Conservation (phyloP, 345 rosid species). For the Eucalyptus marginata region DNA sequence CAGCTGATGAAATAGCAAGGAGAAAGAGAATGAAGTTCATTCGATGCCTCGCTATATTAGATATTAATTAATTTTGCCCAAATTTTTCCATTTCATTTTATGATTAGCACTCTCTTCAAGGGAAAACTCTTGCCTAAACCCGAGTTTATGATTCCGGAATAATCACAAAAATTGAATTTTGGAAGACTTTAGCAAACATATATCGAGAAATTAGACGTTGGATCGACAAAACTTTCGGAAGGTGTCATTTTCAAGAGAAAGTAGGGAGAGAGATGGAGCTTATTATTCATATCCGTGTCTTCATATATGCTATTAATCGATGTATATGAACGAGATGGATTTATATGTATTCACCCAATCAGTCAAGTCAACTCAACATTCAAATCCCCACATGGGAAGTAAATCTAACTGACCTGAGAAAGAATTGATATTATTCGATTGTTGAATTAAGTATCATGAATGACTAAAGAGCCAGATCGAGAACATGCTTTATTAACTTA, state of each 20-base stretch:
- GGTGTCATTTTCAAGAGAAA: neutral
- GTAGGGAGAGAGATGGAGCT: neutral
- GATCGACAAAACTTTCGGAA: fast-evolving
- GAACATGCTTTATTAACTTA: neutral
- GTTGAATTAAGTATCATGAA: fast-evolving
- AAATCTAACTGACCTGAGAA: fast-evolving
- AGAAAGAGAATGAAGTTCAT: neutral
- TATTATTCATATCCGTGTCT: fast-evolving
- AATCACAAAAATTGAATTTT: neutral
- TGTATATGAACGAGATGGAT: neutral
- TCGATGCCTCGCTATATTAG: neutral
- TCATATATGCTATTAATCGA: fast-evolving
- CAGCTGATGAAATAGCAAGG: neutral
- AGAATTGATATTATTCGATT: neutral
- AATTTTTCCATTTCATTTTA: neutral
- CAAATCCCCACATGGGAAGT: fast-evolving
- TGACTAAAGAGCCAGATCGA: fast-evolving
- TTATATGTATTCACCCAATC: fast-evolving
- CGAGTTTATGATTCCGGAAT: neutral
- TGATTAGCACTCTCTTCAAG: neutral
- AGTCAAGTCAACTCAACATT: fast-evolving
- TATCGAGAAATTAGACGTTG: neutral
- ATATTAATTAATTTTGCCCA: neutral
- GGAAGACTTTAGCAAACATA: neutral
- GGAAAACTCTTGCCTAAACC: neutral